Evolutionary conservation across 2,329 filamentous ascomycete species (phyloP), one percentile per base, ranked within the genome.

Genomic region (Talaromyces sp.): DNA sequence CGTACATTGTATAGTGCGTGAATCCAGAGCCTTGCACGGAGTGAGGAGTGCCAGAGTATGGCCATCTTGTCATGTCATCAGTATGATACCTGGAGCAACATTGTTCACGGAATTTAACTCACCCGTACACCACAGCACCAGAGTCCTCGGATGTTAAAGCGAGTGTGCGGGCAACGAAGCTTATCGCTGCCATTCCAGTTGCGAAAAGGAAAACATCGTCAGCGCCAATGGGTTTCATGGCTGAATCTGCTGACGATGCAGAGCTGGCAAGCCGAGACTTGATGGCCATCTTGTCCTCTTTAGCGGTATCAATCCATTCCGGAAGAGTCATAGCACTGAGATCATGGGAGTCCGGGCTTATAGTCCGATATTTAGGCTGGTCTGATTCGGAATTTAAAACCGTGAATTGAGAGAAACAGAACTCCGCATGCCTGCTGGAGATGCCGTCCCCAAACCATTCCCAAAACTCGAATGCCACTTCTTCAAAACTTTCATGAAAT

Each of bases 121-220:
- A 62, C 60, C 60, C 60, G 17, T 62, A 62, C 25, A 62, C 42
- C 22, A 62, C 60, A 7, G 57, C 57, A 10, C 53, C 57, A 49
- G 57, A 56, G n/a, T 33, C 25, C 15, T 36, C 51, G 5, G 19
- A 8, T 32, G 30, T 28, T 2, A 17, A 36, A 42, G 49, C 13
- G 27, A 62, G 49, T n/a, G 57, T 53, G 25, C 57, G 54, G 8
- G 57, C 51, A 17, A 62, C 33, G 51, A 53, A n/a, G 17, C 44
- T 36, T 39, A 60, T 62, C 27, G 60, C 57, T 49, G 33, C 44
- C 60, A 62, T 62, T 28, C 60, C 57, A 27, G 49, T 60, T 11
- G 57, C 25, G 33, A 55, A 60, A 6, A 62, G 52, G 42, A 62
- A 52, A 42, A 62, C 52, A 13, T 62, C 57, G 28, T 28, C 28